Evolutionary conservation across 331 rosid genomes (phyloP), one percentile per base, ranked within the genome.

Genomic region (Erythrophleum ivorense): DNA sequence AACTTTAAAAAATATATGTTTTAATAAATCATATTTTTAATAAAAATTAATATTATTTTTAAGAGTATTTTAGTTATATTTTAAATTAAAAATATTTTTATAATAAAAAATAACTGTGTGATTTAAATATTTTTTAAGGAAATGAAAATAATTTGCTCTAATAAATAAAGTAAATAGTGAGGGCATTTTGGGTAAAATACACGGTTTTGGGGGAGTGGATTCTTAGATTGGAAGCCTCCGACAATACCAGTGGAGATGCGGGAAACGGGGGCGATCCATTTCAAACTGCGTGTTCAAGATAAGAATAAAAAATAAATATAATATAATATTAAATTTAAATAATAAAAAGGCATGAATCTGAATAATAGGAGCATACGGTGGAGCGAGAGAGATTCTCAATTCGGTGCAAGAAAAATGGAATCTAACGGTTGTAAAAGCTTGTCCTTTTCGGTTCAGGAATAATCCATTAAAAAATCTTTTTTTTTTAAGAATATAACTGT

Each of bases 371-470:
- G 84, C 71, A 83, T 80, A 82, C 75, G 71, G 88, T 80, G 86
- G 90, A 84, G 87, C 21, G 50, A 73, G 86, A 34, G 71, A 85
- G 94, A 91, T 88, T 92, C 92, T 86, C 85, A 81, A 72, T 80
- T 89, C 86, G 71, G 71, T 84, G 89, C 94, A 82, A 78, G 80
- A 75, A 63, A 87, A 76, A 34, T 33, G 81, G 97, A 91, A 89
- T 88, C 93, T 83, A 83, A 89, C 84, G 89, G 97, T 86, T 87
- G 95, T 84, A 87, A 91, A 86, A 85, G 84, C 33, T 67, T 88
- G 88, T 84, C 91, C 65, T 84, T 84, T 86, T 79, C 55, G 12
- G 38, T 9, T 29, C 19, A 41, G 59, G 59, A 29, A 53, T 64
- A 76, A 48, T n/a, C 34, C 53, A 59, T 12, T 10, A 50, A 73